Base-by-base conservation (phyloP, 805 yeast species). In the Wickerhamomyces hampshirensis region DNA sequence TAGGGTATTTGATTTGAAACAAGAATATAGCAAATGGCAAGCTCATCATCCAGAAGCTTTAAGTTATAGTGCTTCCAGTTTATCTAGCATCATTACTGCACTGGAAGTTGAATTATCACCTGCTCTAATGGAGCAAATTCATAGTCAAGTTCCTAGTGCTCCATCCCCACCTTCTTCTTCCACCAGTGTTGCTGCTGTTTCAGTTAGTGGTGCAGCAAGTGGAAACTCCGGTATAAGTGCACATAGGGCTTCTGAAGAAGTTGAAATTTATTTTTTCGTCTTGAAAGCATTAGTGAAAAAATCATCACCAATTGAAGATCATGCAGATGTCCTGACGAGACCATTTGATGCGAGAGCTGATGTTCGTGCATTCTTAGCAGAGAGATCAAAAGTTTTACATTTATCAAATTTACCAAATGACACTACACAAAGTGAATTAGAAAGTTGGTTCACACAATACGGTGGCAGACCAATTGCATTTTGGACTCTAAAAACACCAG, bases 391-490 rank as follows among this genome's bases (percentile, higher is more conserved):
- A 50, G 84, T 86, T n/a, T 58, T 88, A 35, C 85, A 78, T 56
- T 64, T 88, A 59, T 70, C 83, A n/a, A 87, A 86, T 57, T 63
- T 89, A 45, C 89, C 96, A 3, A 67, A 68, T 18, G 96, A 88
- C 51, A 84, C 91, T 5, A 89, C 96, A 1, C 96, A 89, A 59
- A 72, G 87, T 34, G 96, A 89, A 60, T 66, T 88, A 32, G 96
- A 88, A 63, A 70, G 82, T 23, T 89, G 96, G 96, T 88, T 87
- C 56, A 77, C 87, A 4, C 93, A 84, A 55, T 81, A 74, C 56
- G 95, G 95, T 3, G 83, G 86, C 2, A 70, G 89, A 34, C 95
- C 96, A 2, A 71, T 84, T 34, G 93, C 95, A 10, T 85, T 87
- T 56, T 87, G 96, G 95, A 79, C 93, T 1, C 67, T 88, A 34